These are phyloP conservation scores for Byssothecium circinans DNA, from an alignment of 2,329 filamentous ascomycete genomes.

Conservation along the genomic window DNA sequence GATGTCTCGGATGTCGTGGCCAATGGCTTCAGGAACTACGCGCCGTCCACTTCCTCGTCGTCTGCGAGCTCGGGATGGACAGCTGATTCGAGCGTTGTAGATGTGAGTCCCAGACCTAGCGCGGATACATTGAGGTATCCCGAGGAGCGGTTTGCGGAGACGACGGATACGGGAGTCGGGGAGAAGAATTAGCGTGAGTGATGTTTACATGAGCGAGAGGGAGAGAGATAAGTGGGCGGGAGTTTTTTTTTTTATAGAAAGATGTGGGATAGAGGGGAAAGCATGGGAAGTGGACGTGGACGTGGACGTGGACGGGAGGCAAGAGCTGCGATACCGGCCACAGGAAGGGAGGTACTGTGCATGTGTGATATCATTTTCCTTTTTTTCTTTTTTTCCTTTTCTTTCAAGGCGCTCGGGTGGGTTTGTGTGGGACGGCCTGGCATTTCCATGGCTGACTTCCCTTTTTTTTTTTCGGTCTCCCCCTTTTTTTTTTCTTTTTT, in stretches of 20 bases:
- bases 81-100: conserved; percentile 42
- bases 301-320: too few relatives aligned
- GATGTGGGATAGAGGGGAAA: background rate
- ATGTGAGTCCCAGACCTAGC: conserved; percentile 43
- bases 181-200: conserved; percentile 13
- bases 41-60: conserved; percentile 24
- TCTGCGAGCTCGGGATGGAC: conserved; percentile 37
- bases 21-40: conserved; percentile 48
- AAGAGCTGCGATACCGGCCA: background rate
- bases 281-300: too few relatives aligned
- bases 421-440: too few relatives aligned
- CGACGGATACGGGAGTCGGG: conserved; percentile 22
- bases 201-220: background rate
- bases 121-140: conserved; percentile 39
- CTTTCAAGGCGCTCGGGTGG: background rate
- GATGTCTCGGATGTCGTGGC: conserved; percentile 43
- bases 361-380: background rate
- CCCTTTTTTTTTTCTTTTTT: too few relatives aligned
- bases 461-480: too few relatives aligned
- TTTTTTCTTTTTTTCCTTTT: background rate
- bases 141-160: conserved; percentile 14
- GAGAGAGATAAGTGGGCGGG: too few relatives aligned
- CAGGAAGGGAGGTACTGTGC: background rate
- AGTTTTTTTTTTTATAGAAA: background rate
- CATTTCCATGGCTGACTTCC: too few relatives aligned